Base-by-base conservation (phyloP, 192 early-diverging fungal species). In the Coemansia sp. region DNA sequence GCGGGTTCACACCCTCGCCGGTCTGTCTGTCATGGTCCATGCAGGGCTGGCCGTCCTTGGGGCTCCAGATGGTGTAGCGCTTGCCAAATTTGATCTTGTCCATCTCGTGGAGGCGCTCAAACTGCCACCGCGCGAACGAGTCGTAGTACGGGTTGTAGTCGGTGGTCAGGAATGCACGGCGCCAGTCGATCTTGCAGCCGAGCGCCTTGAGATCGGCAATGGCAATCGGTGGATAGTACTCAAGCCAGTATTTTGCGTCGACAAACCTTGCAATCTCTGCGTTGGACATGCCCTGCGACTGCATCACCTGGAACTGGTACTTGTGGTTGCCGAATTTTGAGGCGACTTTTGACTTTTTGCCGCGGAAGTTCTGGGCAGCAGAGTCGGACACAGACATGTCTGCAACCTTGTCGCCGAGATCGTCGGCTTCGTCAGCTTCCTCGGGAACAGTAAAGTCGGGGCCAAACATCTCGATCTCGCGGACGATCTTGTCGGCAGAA, bases 261-360 rank as follows among this genome's bases (percentile, higher is more conserved):
- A 92, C 88, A 84, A 99, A 99, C 69, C 92, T 87, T 69, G 93
- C 90, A 73, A 99, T 98, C 45, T 99, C 95, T 46, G 89, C 88
- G 46, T 84, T 86, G 46, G 91, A 86, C 52, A 99, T 87, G 39
- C 95, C 95, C 76, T 93, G 89, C 55, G 86, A 82, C 67, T 88
- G 88, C 95, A 99, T 93, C 70, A 98, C 96, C 78, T 98, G 94
- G 89, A 98, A 99, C 77, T 98, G 96, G 72, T 95, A 97, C 71
- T 89, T 92, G 48, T 86, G 75, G 30, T 85, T 87, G 68, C 91
- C 91, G 41, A 87, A 86, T 86, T 99, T 99, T 70, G 95, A 90
- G 15, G 85, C 89, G 33, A 89, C 89, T 84, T 99, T 99, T 76
- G 92, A 89, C 77, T 96, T 92, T 34, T 81, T 81, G 68, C 63